Evolutionary conservation across 306 rosid species (phyloP).

Genomic region (Pyrus pyrifolia): DNA sequence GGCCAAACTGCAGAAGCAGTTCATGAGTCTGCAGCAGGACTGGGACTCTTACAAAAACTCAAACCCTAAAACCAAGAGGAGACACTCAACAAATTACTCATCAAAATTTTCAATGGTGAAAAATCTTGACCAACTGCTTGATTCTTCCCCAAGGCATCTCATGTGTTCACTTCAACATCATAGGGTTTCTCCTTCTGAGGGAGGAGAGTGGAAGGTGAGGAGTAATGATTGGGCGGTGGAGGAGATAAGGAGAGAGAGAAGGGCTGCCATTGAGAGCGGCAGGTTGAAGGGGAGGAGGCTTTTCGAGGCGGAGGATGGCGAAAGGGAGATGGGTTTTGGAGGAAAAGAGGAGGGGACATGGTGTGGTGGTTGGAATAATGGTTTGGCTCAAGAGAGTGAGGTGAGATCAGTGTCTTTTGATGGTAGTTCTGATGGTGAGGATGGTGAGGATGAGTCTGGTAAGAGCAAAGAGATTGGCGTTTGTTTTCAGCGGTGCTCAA

Average conservation of each 20-base stretch:
- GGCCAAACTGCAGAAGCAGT: conserved; percentile 22
- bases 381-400: conserved; percentile 24
- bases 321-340: neutral
- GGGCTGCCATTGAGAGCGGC: conserved; percentile 35
- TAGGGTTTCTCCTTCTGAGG: conserved; percentile 5
- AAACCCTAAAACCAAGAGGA: conserved; percentile 15
- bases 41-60: conserved; percentile 42
- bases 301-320: conserved; percentile 15
- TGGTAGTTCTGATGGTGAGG: conserved; percentile 9
- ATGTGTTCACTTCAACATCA: conserved; percentile 41
- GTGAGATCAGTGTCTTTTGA: conserved; percentile 30
- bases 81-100: neutral
- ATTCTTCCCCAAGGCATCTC: conserved; percentile 36
- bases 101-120: neutral
- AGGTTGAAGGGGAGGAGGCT: conserved; percentile 44
- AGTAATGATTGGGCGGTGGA: conserved; percentile 13
- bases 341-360: neutral
- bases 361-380: neutral
- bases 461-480: conserved; percentile 13
- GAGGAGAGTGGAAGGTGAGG: conserved; percentile 18
- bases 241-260: conserved; percentile 37
- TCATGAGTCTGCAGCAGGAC: conserved; percentile 32
- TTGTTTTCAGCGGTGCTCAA: conserved; percentile 1
- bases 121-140: conserved; percentile 12
- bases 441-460: conserved; percentile 1